Percentiles rank a stretch among this genome's conserved stretches.
phyloP scores from a whole-genome alignment of 306 rosid species.

The apple (Malus domestica) region DNA sequence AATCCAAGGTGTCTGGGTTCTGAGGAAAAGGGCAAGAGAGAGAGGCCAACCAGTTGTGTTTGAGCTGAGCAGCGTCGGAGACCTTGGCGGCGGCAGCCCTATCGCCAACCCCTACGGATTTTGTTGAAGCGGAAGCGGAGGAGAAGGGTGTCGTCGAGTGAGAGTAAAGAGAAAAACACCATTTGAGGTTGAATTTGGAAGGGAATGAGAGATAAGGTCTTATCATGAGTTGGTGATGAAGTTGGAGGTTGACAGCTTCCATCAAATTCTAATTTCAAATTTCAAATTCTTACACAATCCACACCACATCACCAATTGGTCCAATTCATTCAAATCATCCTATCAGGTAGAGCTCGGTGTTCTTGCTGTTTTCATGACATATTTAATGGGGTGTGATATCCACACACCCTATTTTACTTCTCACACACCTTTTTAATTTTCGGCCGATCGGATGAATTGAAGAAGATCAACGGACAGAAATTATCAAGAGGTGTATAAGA shows the following conservation, averaged over 20 bases:
- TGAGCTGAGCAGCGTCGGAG: conserved; percentile 48
- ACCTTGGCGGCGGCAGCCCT: conserved; percentile 10
- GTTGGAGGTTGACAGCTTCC: neutral
- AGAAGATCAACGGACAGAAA: no score
- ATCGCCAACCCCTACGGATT: neutral
- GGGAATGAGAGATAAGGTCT: neutral
- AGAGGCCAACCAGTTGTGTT: conserved; percentile 79
- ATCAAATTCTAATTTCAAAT: neutral
- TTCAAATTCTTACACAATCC: neutral
- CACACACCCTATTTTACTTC: no score
- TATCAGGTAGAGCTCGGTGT: neutral
- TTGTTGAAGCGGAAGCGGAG: neutral
- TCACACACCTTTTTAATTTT: no score
- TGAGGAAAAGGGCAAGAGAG: conserved; percentile 48
- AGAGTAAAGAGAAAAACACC: conserved; percentile 1
- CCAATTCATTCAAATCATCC: neutral
- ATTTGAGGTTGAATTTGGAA: neutral
- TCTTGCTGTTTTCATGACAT: no score
- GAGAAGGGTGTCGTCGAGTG: neutral
- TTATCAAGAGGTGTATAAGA: no score
- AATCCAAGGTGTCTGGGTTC: conserved; percentile 6
- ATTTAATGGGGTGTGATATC: no score
- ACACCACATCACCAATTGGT: neutral
- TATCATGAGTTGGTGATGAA: neutral
- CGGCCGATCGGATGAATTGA: no score